A percentile compares a stretch with the other conserved stretches of the same genome.
phyloP scores from a whole-genome alignment of 352 stramenopile species.

The Peronospora tabacina region DNA sequence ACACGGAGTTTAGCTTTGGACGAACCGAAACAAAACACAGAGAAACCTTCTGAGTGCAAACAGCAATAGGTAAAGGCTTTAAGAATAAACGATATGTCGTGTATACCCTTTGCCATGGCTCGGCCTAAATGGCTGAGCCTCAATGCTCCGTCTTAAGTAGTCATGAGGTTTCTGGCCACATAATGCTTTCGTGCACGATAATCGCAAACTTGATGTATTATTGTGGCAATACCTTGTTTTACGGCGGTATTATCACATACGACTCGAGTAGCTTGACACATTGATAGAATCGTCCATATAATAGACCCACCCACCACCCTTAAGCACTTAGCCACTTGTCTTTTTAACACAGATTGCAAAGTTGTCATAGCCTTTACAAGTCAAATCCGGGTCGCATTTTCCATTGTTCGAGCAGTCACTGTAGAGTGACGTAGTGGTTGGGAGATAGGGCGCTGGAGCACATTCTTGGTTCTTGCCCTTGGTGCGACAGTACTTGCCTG shows the following conservation, averaged over 20 bases:
- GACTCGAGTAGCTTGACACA: too few species aligned
- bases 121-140: background rate
- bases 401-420: constrained; percentile 34
- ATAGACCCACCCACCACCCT: too few species aligned
- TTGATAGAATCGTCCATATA: too few species aligned
- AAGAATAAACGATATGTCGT: background rate
- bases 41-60: constrained; percentile 38
- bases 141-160: constrained; percentile 14
- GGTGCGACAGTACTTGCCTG: constrained; percentile 50
- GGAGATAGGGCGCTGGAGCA: constrained; percentile 36
- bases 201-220: too few species aligned
- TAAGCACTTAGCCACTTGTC: background rate
- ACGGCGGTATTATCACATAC: too few species aligned
- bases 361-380: constrained; percentile 35
- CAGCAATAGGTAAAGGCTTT: constrained; percentile 35
- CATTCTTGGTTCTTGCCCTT: constrained; percentile 46
- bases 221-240: constrained; percentile 32
- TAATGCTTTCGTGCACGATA: too few species aligned
- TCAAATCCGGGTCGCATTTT: constrained; percentile 28
- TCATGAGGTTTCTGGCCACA: constrained; percentile 45
- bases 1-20: constrained; percentile 13
- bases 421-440: constrained; percentile 33
- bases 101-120: background rate
- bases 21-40: constrained; percentile 6
- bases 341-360: constrained; percentile 33